phyloP scores from a whole-genome alignment of 23 red algal genomes.

The Gracilaria vermiculophylla region DNA sequence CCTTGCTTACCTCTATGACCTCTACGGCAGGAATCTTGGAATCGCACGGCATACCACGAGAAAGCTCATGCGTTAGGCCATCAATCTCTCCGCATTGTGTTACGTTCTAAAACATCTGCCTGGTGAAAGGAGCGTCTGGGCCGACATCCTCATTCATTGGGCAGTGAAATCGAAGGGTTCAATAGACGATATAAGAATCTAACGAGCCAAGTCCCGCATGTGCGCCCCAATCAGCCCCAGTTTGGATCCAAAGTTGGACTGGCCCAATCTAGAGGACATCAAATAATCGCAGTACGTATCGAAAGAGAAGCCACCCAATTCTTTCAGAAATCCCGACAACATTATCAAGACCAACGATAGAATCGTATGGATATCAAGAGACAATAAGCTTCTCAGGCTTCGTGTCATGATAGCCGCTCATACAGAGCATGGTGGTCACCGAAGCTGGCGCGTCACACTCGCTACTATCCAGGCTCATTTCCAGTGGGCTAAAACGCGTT shows the following conservation, averaged over 20 bases:
- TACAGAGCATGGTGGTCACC: not conserved
- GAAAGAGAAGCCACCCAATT: not conserved
- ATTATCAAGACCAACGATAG: not conserved
- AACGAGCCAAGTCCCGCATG: not conserved
- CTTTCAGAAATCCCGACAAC: not conserved
- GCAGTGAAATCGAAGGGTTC: not conserved
- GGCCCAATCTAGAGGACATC: not conserved
- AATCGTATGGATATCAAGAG: not conserved
- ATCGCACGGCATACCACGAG: not conserved
- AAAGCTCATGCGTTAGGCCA: constrained; percentile 26
- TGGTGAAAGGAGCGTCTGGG: not conserved
- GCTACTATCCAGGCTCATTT: not conserved
- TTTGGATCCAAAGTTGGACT: not conserved
- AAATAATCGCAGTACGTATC: not conserved
- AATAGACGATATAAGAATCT: not conserved
- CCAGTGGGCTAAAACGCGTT: not conserved
- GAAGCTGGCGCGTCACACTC: not conserved
- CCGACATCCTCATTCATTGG: constrained; percentile 16
- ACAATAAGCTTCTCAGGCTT: not conserved
- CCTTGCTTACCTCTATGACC: constrained; percentile 28
- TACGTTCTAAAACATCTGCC: not conserved
- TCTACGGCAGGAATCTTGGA: not conserved
- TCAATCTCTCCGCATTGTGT: not conserved
- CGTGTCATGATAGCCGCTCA: not conserved
- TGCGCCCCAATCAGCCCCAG: not conserved